A percentile compares a stretch with the other conserved stretches of the same genome.
These are phyloP conservation scores for Haplosporangium sp. DNA, from an alignment of 371 early-diverging fungal species.

Conservation along the genomic window DNA sequence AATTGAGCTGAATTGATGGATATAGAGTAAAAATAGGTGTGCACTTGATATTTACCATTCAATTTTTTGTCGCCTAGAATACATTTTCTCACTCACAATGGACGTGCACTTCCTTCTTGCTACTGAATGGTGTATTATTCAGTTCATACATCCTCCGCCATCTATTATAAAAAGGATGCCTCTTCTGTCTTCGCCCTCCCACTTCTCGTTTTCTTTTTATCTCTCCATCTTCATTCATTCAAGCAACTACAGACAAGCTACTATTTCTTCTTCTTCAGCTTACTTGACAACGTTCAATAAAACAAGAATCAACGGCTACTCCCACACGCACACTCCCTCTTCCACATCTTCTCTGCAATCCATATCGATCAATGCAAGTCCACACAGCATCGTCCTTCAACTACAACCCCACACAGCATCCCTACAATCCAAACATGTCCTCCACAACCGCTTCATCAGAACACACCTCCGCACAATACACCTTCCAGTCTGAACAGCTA, in stretches of 20 bases:
- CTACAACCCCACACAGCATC: constrained; percentile 26
- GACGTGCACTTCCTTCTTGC: too few relatives aligned
- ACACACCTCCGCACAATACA: constrained; percentile 24
- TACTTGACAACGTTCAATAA: background rate
- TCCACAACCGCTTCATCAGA: constrained; percentile 20
- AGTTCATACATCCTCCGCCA: background rate
- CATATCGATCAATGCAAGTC: constrained; percentile 32
- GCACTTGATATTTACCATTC: background rate
- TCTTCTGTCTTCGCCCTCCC: background rate
- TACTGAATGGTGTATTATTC: too few relatives aligned
- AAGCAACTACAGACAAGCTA: background rate
- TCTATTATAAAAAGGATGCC: constrained; percentile 17
- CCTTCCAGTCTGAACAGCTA: constrained; percentile 16
- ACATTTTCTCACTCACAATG: too few relatives aligned
- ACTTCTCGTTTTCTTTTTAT: constrained; percentile 7
- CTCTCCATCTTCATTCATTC: constrained; percentile 11
- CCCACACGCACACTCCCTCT: constrained; percentile 6
- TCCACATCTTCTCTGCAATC: background rate
- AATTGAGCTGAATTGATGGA: too few relatives aligned
- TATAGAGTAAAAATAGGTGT: too few relatives aligned
- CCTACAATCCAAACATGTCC: constrained; percentile 53
- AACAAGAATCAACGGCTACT: background rate
- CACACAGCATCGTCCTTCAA: constrained; percentile 24
- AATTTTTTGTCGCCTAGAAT: background rate
- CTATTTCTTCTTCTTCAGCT: too few relatives aligned